A percentile compares a stretch with the other conserved stretches of the same genome.
Evolutionary conservation across 768 basidiomycete genomes (phyloP).

Genomic region (Rhizopogon vulgaris): DNA sequence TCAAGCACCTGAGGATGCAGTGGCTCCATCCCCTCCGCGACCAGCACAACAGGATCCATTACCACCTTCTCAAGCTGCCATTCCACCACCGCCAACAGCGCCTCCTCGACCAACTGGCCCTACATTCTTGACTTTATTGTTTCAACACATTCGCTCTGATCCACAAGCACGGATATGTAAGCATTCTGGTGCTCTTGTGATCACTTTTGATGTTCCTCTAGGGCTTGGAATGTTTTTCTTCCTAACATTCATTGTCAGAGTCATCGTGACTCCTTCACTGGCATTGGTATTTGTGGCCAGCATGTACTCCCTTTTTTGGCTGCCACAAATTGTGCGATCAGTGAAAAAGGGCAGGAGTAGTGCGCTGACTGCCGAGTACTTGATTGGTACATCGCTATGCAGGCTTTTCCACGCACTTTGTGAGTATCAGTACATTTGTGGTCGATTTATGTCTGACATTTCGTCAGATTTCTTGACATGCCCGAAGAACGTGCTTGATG

Average conservation of each 20-base stretch:
- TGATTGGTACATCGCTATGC: slow-evolving; percentile 71
- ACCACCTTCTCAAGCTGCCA: slow-evolving; percentile 9
- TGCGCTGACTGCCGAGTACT: slow-evolving; percentile 62
- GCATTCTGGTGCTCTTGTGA: slow-evolving; percentile 16
- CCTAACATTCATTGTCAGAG: slow-evolving; percentile 65
- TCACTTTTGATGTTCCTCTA: slow-evolving; percentile 20
- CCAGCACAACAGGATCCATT: slow-evolving; percentile 4
- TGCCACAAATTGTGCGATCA: slow-evolving; percentile 79
- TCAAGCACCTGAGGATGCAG: slow-evolving; percentile 67
- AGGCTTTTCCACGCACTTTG: slow-evolving; percentile 70
- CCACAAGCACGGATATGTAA: slow-evolving; percentile 68
- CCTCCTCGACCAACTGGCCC: slow-evolving; percentile 10
- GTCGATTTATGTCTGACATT: neutral
- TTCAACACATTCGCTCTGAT: slow-evolving; percentile 58
- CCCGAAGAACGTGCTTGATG: slow-evolving; percentile 81
- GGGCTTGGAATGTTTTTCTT: slow-evolving; percentile 67
- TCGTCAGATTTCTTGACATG: slow-evolving; percentile 72
- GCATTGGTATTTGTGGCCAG: slow-evolving; percentile 58
- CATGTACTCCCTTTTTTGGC: slow-evolving; percentile 79
- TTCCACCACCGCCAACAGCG: slow-evolving; percentile 16
- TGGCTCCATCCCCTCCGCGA: slow-evolving; percentile 23
- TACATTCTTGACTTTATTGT: slow-evolving; percentile 42
- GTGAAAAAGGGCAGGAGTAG: slow-evolving; percentile 63
- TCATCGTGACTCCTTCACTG: slow-evolving; percentile 62
- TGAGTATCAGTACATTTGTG: slow-evolving; percentile 33